Percentiles rank a stretch among this genome's conserved stretches.
Conservation (phyloP, 1,284 basidiomycete species). For the Wolfiporia cocos region DNA sequence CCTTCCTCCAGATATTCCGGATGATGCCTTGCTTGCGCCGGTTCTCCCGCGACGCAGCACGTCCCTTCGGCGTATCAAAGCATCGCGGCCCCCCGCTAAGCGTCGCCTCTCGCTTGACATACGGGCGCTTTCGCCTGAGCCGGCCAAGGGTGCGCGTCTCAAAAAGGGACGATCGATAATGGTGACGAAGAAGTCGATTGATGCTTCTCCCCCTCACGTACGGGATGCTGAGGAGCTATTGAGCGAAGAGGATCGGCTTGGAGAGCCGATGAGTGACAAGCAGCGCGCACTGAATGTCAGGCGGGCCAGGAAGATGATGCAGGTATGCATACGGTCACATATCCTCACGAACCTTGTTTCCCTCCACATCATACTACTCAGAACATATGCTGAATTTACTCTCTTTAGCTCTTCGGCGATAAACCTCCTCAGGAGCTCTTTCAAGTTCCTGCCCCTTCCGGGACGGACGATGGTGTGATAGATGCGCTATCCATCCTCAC, state of each 20-base stretch:
- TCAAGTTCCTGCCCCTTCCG: conserved; percentile 20
- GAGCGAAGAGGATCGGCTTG: neutral
- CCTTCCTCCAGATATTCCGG: neutral
- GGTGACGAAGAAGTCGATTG: neutral
- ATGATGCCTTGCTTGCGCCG: neutral
- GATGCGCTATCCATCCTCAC: conserved; percentile 12
- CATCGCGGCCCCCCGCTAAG: conserved; percentile 3
- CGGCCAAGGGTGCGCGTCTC: conserved; percentile 5
- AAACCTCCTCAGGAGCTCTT: conserved; percentile 32
- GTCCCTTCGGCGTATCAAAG: conserved; percentile 14
- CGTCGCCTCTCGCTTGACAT: conserved; percentile 23
- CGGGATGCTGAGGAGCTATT: conserved; percentile 4
- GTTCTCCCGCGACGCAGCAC: conserved; percentile 9
- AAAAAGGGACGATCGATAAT: conserved; percentile 9
- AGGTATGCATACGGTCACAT: too few species aligned
- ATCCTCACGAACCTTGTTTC: neutral
- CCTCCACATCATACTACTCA: neutral
- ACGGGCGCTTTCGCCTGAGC: conserved; percentile 11
- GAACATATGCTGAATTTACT: conserved; percentile 5
- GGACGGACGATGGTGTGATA: conserved; percentile 8
- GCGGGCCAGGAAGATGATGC: conserved; percentile 41
- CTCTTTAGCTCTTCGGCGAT: conserved; percentile 41
- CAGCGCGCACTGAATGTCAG: conserved; percentile 34
- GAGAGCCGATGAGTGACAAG: conserved; percentile 23
- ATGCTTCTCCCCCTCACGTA: too few species aligned